Percentiles rank a stretch among this genome's conserved stretches.
phyloP scores from a whole-genome alignment of 1,284 basidiomycete species.

The Ustilago shanxiensis region DNA sequence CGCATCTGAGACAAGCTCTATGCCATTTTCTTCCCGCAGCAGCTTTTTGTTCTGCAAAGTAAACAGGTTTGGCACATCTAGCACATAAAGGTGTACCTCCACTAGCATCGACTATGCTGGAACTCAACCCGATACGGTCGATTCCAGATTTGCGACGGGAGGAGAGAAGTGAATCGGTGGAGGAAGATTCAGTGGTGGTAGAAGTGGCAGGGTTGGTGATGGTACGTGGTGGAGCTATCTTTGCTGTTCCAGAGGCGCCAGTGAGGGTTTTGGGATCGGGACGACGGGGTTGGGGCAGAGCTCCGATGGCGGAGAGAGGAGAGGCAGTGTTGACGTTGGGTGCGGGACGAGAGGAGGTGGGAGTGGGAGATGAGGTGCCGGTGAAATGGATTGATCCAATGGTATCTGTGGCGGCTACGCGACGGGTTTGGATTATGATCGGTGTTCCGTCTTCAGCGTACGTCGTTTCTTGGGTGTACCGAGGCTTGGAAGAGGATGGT shows the following conservation, averaged over 20 bases:
- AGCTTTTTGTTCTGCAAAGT: conserved; percentile 68
- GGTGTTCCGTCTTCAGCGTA: conserved; percentile 43
- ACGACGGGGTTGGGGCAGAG: conserved; percentile 30
- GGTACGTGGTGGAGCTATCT: conserved; percentile 45
- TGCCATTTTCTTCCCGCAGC: conserved; percentile 67
- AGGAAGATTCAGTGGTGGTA: conserved; percentile 1
- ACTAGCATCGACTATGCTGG: conserved; percentile 45
- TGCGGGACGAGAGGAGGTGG: conserved; percentile 19
- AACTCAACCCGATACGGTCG: conserved; percentile 51
- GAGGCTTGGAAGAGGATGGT: conserved; percentile 2
- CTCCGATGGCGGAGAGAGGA: conserved; percentile 30
- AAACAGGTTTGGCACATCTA: conserved; percentile 61
- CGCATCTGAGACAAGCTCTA: conserved; percentile 65
- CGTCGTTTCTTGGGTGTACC: conserved; percentile 33
- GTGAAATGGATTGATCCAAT: conserved; percentile 43
- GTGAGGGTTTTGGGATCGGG: conserved; percentile 51
- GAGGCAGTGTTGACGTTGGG: conserved; percentile 43
- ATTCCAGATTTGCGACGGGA: conserved; percentile 40
- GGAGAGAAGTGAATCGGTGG: conserved; percentile 8
- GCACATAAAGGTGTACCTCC: conserved; percentile 66
- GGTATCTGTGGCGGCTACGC: conserved; percentile 49
- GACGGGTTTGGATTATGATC: conserved; percentile 44
- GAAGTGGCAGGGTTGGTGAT: conserved; percentile 13
- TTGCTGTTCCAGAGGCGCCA: conserved; percentile 46
- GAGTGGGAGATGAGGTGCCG: conserved; percentile 28